Evolutionary conservation across 2,329 filamentous ascomycete species (phyloP), one percentile per base, ranked within the genome.

Genomic region (Microthyrium microscopicum): DNA sequence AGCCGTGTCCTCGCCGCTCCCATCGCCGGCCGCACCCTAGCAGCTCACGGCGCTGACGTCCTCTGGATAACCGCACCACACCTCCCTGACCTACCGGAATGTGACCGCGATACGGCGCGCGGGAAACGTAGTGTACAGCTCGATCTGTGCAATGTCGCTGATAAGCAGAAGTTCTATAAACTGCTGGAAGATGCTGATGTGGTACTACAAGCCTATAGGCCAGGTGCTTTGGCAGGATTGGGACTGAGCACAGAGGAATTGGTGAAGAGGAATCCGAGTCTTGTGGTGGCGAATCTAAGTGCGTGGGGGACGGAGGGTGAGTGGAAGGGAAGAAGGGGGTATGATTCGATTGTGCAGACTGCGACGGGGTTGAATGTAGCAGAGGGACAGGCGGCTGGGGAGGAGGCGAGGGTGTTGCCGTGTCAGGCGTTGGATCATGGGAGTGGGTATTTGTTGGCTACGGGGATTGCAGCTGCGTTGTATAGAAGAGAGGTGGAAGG

Each of bases 1-100:
- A 79, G 76, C 46, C 71, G 77, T 26, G 73, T 83, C 45, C 81
- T 84, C 41, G 78, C 78, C 3, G 77, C 77, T 0, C 77, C 77
- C n/a, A 70, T 73, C 4, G 73, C 83, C 42, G 71, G 71, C 3
- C 68, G 76, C 20, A 73, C 73, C 2, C 62, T 84, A 0, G 76
- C 73, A n/a, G 77, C 80, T 40, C 76, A 82, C 46, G 79, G 79
- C 2, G 78, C 78, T 5, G 68, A 75, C 34, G 77, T 84, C 1
- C 62, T 84, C 42, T 78, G 81, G 44, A 62, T 83, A 29, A 82
- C 76, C 3, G 71, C 70, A 5, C 67, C 73, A 0, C 58, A 69
- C 29, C 60, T 83, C n/a, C 68, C 70, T 4, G 77, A 81, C 39
- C 71, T 81, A 2, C 73, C 74, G 0, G 76, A 77, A 52, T 79